Evolutionary conservation across 768 basidiomycete species (phyloP).

Genomic region (Crassisporium funariophilum): DNA sequence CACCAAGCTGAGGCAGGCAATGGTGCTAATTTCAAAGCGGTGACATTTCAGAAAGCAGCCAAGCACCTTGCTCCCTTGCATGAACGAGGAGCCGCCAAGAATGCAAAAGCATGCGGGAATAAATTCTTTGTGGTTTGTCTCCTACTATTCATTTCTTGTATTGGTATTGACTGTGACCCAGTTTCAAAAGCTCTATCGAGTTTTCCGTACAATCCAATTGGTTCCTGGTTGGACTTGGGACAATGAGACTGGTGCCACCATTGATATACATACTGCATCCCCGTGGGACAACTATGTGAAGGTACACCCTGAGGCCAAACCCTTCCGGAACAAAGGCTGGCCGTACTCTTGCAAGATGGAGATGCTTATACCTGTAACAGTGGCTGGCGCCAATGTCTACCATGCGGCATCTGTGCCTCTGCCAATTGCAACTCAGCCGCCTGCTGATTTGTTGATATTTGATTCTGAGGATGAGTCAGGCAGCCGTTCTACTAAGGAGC

Average conservation of each 20-base stretch:
- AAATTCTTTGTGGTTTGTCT: no score
- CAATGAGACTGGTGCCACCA: constrained; percentile 6
- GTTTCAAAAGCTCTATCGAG: constrained; percentile 3
- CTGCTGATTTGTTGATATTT: no score
- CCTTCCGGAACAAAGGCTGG: constrained; percentile 18
- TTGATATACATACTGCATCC: constrained; percentile 1
- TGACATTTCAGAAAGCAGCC: no score
- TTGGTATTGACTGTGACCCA: constrained; percentile 7
- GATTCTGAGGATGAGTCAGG: no score
- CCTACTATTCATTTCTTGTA: no score
- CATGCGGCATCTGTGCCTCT: neutral
- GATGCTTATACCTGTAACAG: constrained; percentile 6
- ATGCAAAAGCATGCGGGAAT: no score
- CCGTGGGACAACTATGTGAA: constrained; percentile 14
- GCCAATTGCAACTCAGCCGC: no score
- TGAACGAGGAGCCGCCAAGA: no score
- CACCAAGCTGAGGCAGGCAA: no score
- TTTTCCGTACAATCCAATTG: constrained; percentile 1
- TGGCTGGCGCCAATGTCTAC: constrained; percentile 10
- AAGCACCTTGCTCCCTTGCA: no score
- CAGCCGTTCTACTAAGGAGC: no score
- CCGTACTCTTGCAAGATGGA: constrained; percentile 5
- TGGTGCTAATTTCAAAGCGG: no score
- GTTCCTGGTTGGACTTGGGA: constrained; percentile 9
- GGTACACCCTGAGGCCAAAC: constrained; percentile 12